Evolutionary conservation across 2,329 filamentous ascomycete genomes (phyloP), one percentile per base, ranked within the genome.

Genomic region (Sporothrix brasiliensis): DNA sequence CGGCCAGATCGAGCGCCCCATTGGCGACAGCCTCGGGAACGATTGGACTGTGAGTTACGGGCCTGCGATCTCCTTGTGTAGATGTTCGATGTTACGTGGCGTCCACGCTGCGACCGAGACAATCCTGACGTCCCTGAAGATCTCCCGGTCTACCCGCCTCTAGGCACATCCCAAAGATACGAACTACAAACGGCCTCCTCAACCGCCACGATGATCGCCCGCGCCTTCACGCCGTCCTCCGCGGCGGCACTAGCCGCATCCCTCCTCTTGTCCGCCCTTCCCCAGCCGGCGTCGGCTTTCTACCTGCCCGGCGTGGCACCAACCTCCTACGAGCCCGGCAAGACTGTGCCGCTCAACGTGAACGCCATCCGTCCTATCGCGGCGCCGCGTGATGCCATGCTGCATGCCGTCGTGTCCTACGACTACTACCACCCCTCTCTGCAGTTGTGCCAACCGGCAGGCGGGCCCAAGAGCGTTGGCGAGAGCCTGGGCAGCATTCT

Each of bases 221-320:
- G 49, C 34, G 49, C 47, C 16, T 76, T 80, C 74, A 81, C 81
- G 83, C 82, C 81, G 71, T 47, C 58, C 21, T 63, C 58, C 24
- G 78, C 69, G 60, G 68, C 70, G 30, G 79, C 84, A 78, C 81
- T 87, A 67, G 77, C 87, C 27, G 79, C 82, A 60, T 80, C 85
- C 34, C 77, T 88, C 61, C 77, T 89, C 50, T 80, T 82, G 6
- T 44, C 56, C 5, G 14, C 65, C 61, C 77, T 83, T 39, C 85
- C 88, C 30, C 83, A 86, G 73, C 78, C 88, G 49, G 81, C 84
- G 16, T 85, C 88, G 2, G 92, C 93, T 69, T 99, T 98, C 83
- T 99, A 99, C 82, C 91, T 99, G 53, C 95, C 94, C 50, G 95
- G 95, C 75, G 93, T 97, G 76, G 94, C 94, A 74, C 95, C 95